phyloP scores from a whole-genome alignment of 768 basidiomycete genomes.

The Hysterangium stoloniferum region DNA sequence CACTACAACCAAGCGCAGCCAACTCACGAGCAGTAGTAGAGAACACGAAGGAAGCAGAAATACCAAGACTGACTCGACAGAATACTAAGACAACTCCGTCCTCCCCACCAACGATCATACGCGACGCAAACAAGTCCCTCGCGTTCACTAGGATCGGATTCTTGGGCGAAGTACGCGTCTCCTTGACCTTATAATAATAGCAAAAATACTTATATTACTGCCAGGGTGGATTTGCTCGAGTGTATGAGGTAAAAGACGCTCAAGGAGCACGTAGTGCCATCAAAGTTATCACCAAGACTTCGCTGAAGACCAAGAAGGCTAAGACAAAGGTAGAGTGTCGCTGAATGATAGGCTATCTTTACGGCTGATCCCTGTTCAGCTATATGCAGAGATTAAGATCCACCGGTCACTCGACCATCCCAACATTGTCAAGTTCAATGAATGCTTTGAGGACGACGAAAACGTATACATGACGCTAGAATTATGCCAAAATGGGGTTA shows the following conservation, averaged over 20 bases:
- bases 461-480: conserved; percentile 98
- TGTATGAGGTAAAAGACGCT: conserved; percentile 85
- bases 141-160: conserved; percentile 72
- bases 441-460: conserved; percentile 91
- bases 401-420: conserved; percentile 86
- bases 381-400: conserved; percentile 98
- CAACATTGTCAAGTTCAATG: conserved; percentile 86
- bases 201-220: background rate
- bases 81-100: conserved; percentile 78
- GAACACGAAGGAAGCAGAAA: conserved; percentile 34
- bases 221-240: conserved; percentile 90
- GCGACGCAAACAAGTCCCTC: conserved; percentile 48
- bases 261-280: conserved; percentile 65
- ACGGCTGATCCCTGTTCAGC: conserved; percentile 35
- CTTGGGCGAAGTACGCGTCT: conserved; percentile 71
- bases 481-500: conserved; percentile 73
- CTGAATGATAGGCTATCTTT: background rate
- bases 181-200: background rate
- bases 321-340: conserved; percentile 75
- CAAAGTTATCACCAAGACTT: conserved; percentile 91
- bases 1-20: background rate
- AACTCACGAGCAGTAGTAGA: conserved; percentile 24
- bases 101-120: conserved; percentile 70
- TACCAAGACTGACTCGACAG: conserved; percentile 71
- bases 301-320: conserved; percentile 91